Base-by-base conservation (phyloP, 1,284 basidiomycete species). In the Ganoderma sp. region DNA sequence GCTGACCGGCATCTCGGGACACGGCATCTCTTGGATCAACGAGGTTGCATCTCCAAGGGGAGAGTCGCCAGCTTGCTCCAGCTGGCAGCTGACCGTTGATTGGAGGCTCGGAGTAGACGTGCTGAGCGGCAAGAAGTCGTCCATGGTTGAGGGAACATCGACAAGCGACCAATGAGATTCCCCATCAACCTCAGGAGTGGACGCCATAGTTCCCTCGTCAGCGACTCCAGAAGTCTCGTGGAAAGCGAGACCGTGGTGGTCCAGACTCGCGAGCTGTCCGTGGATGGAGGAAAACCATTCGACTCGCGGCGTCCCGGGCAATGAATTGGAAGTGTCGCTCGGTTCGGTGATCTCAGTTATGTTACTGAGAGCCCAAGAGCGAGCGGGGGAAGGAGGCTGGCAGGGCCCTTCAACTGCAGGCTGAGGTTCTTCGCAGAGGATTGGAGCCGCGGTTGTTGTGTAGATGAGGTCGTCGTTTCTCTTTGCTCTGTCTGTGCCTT, bases 311-410 rank as follows among this genome's bases (percentile, higher is more conserved):
- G 59, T 61, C 4, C 50, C 19, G 2, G 65, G 41, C 7, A 12
- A 14, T 1, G 42, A 60, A 12, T 22, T 15, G 28, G 61, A 60
- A 19, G 65, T 57, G 5, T 60, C 56, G 32, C 56, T 45, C 15
- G 65, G 65, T 32, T 66, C 65, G 5, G 65, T 66, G 15, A 25
- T 42, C 45, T 66, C 65, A 19, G 65, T 62, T 32, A 66, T 61
- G 58, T 66, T 48, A 48, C 60, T 66, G 25, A 65, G 57, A 7
- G 45, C 22, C 17, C 64, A 57, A 25, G 15, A 32, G 28, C 43
- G 28, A 54, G 5, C 9, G 14, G 52, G 52, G 22, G 28, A 54
- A 50, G 52, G 28, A 6, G 25, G 25, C 22, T 28, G 12, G 25
- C 17, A 5, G 17, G 17, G 7, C 28, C 17, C 28, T 15, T 6